phyloP scores from a whole-genome alignment of 192 early-diverging fungal genomes.

The Dissophora ornata region DNA sequence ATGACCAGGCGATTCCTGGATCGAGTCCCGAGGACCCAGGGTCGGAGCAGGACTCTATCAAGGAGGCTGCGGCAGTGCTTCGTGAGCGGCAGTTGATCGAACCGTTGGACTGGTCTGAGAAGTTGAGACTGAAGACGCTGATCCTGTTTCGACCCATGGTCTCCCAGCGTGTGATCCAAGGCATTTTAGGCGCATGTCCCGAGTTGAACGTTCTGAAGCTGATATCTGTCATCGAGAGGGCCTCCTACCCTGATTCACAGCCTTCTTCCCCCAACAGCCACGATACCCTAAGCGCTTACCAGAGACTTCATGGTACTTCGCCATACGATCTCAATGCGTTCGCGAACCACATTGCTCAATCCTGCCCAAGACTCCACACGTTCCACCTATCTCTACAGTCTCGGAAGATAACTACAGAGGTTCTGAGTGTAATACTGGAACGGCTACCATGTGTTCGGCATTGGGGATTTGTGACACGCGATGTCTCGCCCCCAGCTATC shows the following conservation, averaged over 20 bases:
- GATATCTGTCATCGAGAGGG: constrained; percentile 15
- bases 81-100: constrained; percentile 12
- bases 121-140: constrained; percentile 7
- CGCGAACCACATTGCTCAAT: not conserved
- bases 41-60: constrained; percentile 2
- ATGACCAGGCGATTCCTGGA: constrained; percentile 18
- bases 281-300: not conserved
- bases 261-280: not conserved
- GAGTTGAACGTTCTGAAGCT: constrained; percentile 10
- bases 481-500: not conserved
- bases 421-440: not conserved
- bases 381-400: constrained; percentile 11
- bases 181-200: constrained; percentile 2
- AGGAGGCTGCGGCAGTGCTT: not conserved
- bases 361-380: constrained; percentile 15
- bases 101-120: constrained; percentile 15
- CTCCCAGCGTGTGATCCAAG: constrained; percentile 16
- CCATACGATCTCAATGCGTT: constrained; percentile 4
- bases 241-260: not conserved
- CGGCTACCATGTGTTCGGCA: constrained; percentile 7
- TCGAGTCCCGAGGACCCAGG: constrained; percentile 17
- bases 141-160: constrained; percentile 12
- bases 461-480: constrained; percentile 18
- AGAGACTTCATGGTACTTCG: constrained; percentile 2
- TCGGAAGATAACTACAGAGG: not conserved